These are phyloP conservation scores for Salvia rosmarinus DNA, from an alignment of 257 asterid genomes.

Conservation along the genomic window DNA sequence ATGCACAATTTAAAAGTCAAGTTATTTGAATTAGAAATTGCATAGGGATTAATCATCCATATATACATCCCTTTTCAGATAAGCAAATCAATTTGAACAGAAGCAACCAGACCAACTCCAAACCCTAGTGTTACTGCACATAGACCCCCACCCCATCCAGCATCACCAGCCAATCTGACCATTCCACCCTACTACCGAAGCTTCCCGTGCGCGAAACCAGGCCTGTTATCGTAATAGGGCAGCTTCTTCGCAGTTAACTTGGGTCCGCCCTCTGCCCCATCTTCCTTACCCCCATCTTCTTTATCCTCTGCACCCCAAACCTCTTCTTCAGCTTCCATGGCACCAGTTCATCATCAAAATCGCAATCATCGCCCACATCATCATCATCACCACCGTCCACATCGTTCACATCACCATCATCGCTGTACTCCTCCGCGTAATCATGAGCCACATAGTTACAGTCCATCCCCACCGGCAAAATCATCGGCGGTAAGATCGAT, in stretches of 20 bases:
- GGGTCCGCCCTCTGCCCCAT: conserved; percentile 67
- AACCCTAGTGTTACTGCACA: conserved; percentile 29
- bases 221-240: conserved; percentile 55
- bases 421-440: conserved; percentile 2
- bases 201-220: conserved; percentile 63
- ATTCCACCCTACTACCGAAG: conserved; percentile 40
- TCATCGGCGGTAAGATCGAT: conserved; percentile 43
- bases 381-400: conserved; percentile 41
- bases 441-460: conserved; percentile 1
- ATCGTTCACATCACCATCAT: conserved; percentile 20
- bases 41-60: conserved; percentile 24
- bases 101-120: conserved; percentile 16
- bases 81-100: conserved; percentile 32
- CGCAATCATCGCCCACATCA: conserved; percentile 38
- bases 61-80: conserved; percentile 35
- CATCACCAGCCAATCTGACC: conserved; percentile 22
- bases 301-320: conserved; percentile 70
- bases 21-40: conserved; percentile 37
- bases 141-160: conserved; percentile 19
- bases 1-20: background rate
- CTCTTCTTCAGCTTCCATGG: conserved; percentile 62
- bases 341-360: conserved; percentile 74
- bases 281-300: conserved; percentile 72
- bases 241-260: conserved; percentile 55
- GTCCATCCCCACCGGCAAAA: conserved; percentile 35